Conservation (phyloP, 2,329 filamentous ascomycete genomes). For the Fusarium papillatum region DNA sequence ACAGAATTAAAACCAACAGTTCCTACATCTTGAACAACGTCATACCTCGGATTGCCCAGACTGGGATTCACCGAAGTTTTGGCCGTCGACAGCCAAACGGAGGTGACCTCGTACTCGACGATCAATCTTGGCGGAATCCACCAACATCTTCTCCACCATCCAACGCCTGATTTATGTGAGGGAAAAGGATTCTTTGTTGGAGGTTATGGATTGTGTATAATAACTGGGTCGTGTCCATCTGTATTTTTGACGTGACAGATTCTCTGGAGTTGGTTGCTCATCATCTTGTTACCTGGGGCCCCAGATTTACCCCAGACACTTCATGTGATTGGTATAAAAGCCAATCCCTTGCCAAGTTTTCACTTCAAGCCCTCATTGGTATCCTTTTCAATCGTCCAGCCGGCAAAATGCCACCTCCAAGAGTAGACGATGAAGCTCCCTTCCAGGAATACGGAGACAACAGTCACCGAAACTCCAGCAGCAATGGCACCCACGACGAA, state of each 20-base stretch:
- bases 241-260: neutral
- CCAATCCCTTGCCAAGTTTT: neutral
- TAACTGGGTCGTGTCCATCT: constrained; percentile 6
- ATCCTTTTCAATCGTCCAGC: neutral
- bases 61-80: constrained; percentile 31
- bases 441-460: constrained; percentile 17
- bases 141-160: constrained; percentile 26
- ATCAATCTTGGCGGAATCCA: constrained; percentile 37
- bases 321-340: neutral
- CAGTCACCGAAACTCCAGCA: constrained; percentile 31
- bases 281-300: constrained; percentile 15
- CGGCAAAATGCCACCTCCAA: constrained; percentile 43
- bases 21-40: constrained; percentile 28
- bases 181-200: neutral
- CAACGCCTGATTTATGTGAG: neutral
- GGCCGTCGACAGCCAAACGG: constrained; percentile 22
- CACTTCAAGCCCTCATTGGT: neutral
- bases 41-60: constrained; percentile 29
- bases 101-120: constrained; percentile 1
- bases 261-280: neutral
- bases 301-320: constrained; percentile 21
- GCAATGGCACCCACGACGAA: constrained; percentile 40
- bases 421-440: constrained; percentile 41
- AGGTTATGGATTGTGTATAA: constrained; percentile 22
- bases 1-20: neutral